Percentiles rank a stretch among this genome's conserved stretches.
Conservation (phyloP, 2,329 filamentous ascomycete genomes). For the Fusarium miscanthi region DNA sequence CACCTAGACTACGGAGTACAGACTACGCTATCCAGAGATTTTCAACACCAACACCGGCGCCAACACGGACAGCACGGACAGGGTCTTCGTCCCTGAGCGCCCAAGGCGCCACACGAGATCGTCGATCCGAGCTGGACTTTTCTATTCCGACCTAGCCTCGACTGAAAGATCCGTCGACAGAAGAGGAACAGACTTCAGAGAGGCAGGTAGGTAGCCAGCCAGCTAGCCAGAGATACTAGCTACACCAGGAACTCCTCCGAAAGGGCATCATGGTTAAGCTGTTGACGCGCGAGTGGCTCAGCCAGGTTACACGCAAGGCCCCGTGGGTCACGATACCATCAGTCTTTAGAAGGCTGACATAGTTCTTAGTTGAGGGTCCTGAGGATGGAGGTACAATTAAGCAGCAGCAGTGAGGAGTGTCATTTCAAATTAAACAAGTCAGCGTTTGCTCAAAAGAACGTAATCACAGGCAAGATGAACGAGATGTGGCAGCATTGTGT, state of each 20-base stretch:
- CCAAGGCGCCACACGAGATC: constrained; percentile 22
- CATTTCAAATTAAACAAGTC: background rate
- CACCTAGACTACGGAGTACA: background rate
- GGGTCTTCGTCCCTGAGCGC: constrained; percentile 20
- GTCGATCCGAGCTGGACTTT: constrained; percentile 20
- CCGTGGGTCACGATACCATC: constrained; percentile 1
- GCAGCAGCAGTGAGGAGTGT: background rate
- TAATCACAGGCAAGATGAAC: background rate
- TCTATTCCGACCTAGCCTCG: constrained; percentile 25
- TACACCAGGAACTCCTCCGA: background rate
- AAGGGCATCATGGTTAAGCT: constrained; percentile 15
- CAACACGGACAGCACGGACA: constrained; percentile 21
- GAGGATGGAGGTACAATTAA: background rate
- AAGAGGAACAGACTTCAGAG: constrained; percentile 4
- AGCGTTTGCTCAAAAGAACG: background rate
- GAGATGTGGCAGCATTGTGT: constrained; percentile 39
- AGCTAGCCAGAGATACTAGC: background rate
- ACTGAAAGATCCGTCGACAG: constrained; percentile 43
- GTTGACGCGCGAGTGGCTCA: constrained; percentile 1
- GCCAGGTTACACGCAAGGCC: constrained; percentile 18
- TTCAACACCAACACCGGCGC: constrained; percentile 19
- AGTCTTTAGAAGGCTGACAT: constrained; percentile 16
- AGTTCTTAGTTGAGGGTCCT: background rate
- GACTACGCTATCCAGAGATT: constrained; percentile 19
- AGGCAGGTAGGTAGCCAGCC: background rate